A percentile compares a stretch with the other conserved stretches of the same genome.
Conservation (phyloP, 1,139 yeast genomes). For the Taphrina communis region DNA sequence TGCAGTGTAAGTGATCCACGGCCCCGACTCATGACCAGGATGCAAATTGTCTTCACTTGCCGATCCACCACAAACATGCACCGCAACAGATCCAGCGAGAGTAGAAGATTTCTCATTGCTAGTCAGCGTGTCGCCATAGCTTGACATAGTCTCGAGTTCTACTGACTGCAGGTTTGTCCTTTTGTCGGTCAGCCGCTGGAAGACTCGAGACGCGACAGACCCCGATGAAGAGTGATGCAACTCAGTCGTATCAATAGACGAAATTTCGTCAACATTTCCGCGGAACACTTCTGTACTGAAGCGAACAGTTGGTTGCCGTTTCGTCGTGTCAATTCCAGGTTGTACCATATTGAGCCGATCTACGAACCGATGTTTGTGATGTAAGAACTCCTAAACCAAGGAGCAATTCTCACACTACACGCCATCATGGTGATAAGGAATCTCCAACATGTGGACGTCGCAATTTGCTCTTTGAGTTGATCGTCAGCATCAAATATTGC, state of each 20-base stretch:
- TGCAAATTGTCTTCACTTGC: too few species aligned
- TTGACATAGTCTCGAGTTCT: background rate
- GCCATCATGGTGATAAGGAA: background rate
- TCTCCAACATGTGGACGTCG: too few species aligned
- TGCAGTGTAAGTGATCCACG: too few species aligned
- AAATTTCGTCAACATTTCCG: background rate
- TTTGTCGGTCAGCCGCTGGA: background rate
- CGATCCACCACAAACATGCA: background rate
- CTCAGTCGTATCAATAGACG: background rate
- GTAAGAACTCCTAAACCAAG: too few species aligned
- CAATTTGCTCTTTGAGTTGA: too few species aligned
- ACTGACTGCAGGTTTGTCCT: background rate
- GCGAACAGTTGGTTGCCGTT: constrained; percentile 8
- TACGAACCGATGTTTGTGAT: too few species aligned
- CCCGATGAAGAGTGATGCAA: background rate
- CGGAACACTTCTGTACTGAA: constrained; percentile 4
- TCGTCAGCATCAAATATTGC: too few species aligned
- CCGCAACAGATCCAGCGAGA: background rate
- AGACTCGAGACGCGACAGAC: background rate
- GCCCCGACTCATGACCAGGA: too few species aligned
- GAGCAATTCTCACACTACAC: background rate
- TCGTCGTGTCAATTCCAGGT: background rate
- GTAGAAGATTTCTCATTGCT: background rate
- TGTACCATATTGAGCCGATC: background rate
- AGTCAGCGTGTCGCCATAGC: too few species aligned